A percentile compares a stretch with the other conserved stretches of the same genome.
These are phyloP conservation scores for Fallopia convolvulus DNA, from an alignment of 148 eudicot genomes.

Conservation along the genomic window DNA sequence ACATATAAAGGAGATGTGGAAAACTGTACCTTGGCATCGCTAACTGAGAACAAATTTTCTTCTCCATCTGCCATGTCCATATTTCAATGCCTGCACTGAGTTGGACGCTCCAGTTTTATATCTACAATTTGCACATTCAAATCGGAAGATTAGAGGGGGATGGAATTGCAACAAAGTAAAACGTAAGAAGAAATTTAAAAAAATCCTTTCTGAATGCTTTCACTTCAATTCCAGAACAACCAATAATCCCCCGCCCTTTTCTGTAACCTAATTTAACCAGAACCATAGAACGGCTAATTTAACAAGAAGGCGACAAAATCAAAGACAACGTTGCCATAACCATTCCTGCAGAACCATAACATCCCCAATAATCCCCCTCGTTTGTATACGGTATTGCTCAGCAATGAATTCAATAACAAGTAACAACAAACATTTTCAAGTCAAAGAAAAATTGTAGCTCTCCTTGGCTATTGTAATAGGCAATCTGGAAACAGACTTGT, in stretches of 20 bases:
- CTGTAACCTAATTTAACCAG: not conserved
- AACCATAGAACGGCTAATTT: not conserved
- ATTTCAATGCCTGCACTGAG: slow-evolving; percentile 8
- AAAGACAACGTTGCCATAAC: not conserved
- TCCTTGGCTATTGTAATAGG: not conserved
- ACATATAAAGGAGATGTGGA: not conserved
- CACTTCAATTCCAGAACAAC: not conserved
- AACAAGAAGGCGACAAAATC: not conserved
- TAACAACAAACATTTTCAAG: not conserved
- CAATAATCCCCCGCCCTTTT: not conserved
- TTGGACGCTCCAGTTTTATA: slow-evolving; percentile 15
- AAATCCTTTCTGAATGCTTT: not conserved
- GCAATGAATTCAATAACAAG: not conserved
- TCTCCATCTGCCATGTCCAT: slow-evolving; percentile 76
- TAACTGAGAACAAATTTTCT: slow-evolving; percentile 57
- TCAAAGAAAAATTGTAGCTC: not conserved
- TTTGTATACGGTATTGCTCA: not conserved
- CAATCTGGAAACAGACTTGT: not conserved
- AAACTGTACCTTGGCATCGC: slow-evolving; percentile 75
- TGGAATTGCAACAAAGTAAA: not conserved
- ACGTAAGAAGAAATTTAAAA: not conserved
- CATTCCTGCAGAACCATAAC: too few species aligned
- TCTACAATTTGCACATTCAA: slow-evolving; percentile 18
- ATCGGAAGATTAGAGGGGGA: not conserved
- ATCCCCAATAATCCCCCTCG: not conserved